A percentile compares a stretch with the other conserved stretches of the same genome.
These are phyloP conservation scores for Alternaria burnsii DNA, from an alignment of 2,329 filamentous ascomycete genomes.

Conservation along the genomic window DNA sequence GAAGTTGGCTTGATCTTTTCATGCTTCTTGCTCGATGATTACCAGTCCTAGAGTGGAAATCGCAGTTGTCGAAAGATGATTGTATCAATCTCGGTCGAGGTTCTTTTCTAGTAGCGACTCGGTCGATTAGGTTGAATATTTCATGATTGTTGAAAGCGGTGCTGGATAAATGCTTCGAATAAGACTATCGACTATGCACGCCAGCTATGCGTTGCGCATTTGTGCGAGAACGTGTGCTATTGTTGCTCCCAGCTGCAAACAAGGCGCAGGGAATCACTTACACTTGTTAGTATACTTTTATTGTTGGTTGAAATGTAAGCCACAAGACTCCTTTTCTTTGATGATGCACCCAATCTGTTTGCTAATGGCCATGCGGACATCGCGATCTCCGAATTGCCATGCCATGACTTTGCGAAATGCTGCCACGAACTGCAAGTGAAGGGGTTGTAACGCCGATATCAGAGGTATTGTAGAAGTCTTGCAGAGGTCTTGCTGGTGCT, in stretches of 20 bases:
- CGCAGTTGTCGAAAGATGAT: neutral
- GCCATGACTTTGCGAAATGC: too few species aligned
- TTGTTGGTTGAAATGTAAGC: neutral
- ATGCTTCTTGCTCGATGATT: constrained; percentile 1
- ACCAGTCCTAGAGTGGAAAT: neutral
- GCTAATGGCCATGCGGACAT: neutral
- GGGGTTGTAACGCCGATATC: neutral
- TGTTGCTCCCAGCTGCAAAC: accelerated
- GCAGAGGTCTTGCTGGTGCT: neutral
- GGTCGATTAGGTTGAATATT: neutral
- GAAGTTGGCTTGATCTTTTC: neutral
- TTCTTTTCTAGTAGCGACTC: neutral
- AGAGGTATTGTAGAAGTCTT: neutral
- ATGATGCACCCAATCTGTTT: neutral
- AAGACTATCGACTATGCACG: too few species aligned
- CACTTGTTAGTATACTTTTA: neutral
- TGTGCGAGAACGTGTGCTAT: neutral
- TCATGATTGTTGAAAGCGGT: neutral
- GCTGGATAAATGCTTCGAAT: neutral
- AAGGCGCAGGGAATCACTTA: neutral
- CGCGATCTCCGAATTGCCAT: neutral
- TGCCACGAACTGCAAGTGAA: neutral
- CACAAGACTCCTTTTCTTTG: neutral
- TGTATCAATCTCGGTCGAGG: neutral
- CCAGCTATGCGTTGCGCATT: too few species aligned